Evolutionary conservation across 805 yeast genomes (phyloP).

Genomic region (Zygosaccharomyces bailii): DNA sequence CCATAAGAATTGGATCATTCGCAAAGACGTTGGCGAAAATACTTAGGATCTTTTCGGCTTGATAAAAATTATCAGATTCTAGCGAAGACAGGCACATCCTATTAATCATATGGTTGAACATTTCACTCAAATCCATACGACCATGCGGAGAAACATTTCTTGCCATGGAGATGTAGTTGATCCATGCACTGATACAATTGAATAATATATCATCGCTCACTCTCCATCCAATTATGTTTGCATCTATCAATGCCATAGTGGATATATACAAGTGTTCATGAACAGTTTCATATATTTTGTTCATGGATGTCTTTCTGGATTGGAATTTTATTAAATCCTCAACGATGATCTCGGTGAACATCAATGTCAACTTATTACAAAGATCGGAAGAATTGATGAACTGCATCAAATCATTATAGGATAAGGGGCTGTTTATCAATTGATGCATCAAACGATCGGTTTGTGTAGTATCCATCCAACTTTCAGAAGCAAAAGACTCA

Average conservation of each 20-base stretch:
- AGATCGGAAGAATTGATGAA: constrained; percentile 23
- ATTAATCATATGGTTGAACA: constrained; percentile 29
- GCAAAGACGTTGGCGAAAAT: constrained; percentile 32
- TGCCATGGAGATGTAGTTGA: constrained; percentile 31
- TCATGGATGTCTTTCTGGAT: constrained; percentile 26
- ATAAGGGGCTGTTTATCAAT: constrained; percentile 17
- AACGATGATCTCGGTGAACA: constrained; percentile 33
- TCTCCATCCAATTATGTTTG: constrained; percentile 19
- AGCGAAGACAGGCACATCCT: constrained; percentile 31
- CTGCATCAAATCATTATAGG: constrained; percentile 27
- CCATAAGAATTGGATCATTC: constrained; percentile 31
- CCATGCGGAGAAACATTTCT: constrained; percentile 28
- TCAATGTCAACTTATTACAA: constrained; percentile 26
- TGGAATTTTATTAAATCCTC: constrained; percentile 36
- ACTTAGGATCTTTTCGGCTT: constrained; percentile 27
- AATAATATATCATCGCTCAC: constrained; percentile 18
- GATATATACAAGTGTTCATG: constrained; percentile 35
- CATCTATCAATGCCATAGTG: constrained; percentile 32
- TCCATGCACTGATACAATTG: constrained; percentile 33
- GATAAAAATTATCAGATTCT: constrained; percentile 24
- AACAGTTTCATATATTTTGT: constrained; percentile 30
- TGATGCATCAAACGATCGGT: constrained; percentile 13
- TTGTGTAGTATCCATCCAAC: constrained; percentile 19
- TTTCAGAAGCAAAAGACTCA: constrained; percentile 7
- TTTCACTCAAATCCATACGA: constrained; percentile 31